phyloP scores from a whole-genome alignment of 2,329 filamentous ascomycete genomes.

The Neurospora sp. region DNA sequence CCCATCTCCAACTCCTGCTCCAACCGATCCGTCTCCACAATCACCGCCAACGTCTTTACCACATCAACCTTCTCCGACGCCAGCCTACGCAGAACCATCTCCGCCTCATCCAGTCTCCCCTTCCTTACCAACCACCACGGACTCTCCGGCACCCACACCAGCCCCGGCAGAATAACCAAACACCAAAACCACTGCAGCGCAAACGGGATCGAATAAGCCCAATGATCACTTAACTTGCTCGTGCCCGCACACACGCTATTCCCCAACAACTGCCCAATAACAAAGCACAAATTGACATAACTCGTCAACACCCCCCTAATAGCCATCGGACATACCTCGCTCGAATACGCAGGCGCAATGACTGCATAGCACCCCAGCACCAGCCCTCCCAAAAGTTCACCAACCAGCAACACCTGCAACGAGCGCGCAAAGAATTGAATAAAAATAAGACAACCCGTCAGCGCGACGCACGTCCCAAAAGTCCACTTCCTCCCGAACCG shows the following conservation, averaged over 20 bases:
- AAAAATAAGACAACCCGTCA: constrained; percentile 45
- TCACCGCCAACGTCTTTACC: constrained; percentile 40
- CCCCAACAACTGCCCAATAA: constrained; percentile 49
- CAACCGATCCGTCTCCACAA: constrained; percentile 46
- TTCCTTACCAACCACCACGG: constrained; percentile 40
- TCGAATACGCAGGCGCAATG: constrained; percentile 48
- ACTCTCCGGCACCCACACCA: constrained; percentile 38
- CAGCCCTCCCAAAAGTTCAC: constrained; percentile 50
- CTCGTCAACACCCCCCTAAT: constrained; percentile 48
- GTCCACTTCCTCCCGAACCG: constrained; percentile 34
- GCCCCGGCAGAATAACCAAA: constrained; percentile 31
- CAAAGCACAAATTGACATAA: constrained; percentile 53
- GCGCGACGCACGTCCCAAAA: constrained; percentile 31
- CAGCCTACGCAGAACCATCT: constrained; percentile 29
- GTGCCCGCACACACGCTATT: constrained; percentile 36
- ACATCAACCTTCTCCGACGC: constrained; percentile 37
- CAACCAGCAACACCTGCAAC: constrained; percentile 43
- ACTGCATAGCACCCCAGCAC: constrained; percentile 53
- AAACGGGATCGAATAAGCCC: constrained; percentile 40
- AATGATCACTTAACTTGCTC: constrained; percentile 29
- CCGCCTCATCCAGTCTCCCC: constrained; percentile 30
- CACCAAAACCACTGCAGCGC: constrained; percentile 43
- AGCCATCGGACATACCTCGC: constrained; percentile 49
- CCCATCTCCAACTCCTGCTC: constrained; percentile 41
- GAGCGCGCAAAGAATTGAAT: constrained; percentile 51